A percentile compares a stretch with the other conserved stretches of the same genome.
Evolutionary conservation across 192 early-diverging fungal genomes (phyloP).

Genomic region (Backusella australiensis): DNA sequence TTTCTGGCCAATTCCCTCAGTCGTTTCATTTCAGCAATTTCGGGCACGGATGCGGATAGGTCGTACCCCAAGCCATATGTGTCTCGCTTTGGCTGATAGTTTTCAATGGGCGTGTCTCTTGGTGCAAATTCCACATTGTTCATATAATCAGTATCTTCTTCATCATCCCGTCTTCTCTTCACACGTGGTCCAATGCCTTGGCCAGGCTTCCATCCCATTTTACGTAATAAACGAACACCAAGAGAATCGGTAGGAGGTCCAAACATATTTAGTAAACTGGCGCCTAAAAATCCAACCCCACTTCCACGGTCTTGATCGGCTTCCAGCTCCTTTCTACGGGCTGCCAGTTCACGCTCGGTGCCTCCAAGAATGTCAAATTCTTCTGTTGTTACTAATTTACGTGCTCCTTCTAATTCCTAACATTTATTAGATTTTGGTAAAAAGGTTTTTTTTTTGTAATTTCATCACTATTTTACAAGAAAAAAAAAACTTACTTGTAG

Average conservation of each 20-base stretch:
- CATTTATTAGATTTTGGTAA: constrained; percentile 8
- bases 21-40: constrained; percentile 39
- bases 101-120: constrained; percentile 51
- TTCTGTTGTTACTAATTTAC: constrained; percentile 58
- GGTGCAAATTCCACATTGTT: constrained; percentile 62
- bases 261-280: constrained; percentile 55
- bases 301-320: constrained; percentile 47
- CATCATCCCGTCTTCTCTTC: constrained; percentile 27
- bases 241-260: constrained; percentile 61
- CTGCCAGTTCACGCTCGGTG: constrained; percentile 56
- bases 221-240: constrained; percentile 59
- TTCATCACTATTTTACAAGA: too few relatives aligned
- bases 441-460: background rate
- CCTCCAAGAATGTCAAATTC: constrained; percentile 70
- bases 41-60: constrained; percentile 61
- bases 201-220: constrained; percentile 89
- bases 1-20: constrained; percentile 36
- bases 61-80: constrained; percentile 70
- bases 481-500: constrained; percentile 50
- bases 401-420: constrained; percentile 46
- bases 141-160: constrained; percentile 41
- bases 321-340: constrained; percentile 41
- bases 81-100: constrained; percentile 53
- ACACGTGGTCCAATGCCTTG: constrained; percentile 80
- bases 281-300: constrained; percentile 10